phyloP scores from a whole-genome alignment of 345 rosid genomes.

The Anacardium occidentale region DNA sequence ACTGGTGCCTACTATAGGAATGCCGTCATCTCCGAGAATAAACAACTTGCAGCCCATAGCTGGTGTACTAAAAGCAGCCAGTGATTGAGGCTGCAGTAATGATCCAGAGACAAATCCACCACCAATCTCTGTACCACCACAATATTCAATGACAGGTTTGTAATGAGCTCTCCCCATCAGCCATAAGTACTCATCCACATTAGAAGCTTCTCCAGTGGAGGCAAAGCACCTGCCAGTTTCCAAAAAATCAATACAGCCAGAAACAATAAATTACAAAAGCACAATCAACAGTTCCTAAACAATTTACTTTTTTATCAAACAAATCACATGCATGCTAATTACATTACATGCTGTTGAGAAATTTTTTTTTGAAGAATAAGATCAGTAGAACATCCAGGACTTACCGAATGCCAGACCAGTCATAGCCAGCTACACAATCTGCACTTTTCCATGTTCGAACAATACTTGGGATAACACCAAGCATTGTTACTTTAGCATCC shows the following conservation, averaged over 20 bases:
- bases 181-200: slow-evolving; percentile 89
- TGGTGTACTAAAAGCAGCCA: slow-evolving; percentile 93
- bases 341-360: neutral
- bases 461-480: slow-evolving; percentile 96
- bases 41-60: slow-evolving; percentile 91
- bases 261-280: slow-evolving; percentile 15
- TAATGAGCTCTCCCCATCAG: slow-evolving; percentile 88
- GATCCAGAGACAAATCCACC: slow-evolving; percentile 87
- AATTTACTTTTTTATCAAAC: neutral
- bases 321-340: slow-evolving; percentile 8
- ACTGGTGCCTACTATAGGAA: slow-evolving; percentile 62
- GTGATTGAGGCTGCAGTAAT: slow-evolving; percentile 76
- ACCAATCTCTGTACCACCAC: slow-evolving; percentile 98
- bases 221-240: slow-evolving; percentile 67
- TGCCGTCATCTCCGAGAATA: slow-evolving; percentile 66
- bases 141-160: slow-evolving; percentile 91
- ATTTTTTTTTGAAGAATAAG: slow-evolving; percentile 8
- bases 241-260: slow-evolving; percentile 23
- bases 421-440: slow-evolving; percentile 62
- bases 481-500: slow-evolving; percentile 94
- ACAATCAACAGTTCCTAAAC: slow-evolving; percentile 8
- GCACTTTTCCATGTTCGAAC: slow-evolving; percentile 86
- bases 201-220: slow-evolving; percentile 98
- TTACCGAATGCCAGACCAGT: slow-evolving; percentile 96
- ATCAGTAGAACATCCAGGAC: neutral